Evolutionary conservation across 306 rosid species (phyloP).

Genomic region (Phaseolus lunatus): DNA sequence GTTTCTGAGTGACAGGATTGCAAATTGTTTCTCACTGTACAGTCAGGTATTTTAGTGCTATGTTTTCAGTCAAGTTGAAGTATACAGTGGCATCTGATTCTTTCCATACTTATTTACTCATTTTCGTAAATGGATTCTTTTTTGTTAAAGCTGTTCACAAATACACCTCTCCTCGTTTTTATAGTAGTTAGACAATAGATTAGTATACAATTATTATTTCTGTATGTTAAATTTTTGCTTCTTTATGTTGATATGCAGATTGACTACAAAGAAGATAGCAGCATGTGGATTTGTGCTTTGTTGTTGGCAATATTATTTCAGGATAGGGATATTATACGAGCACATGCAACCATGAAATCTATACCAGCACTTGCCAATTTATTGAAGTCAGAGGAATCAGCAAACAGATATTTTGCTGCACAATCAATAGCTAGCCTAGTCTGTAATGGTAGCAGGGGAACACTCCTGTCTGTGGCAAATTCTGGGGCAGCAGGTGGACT

Average conservation of each 20-base stretch:
- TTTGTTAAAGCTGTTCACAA: constrained; percentile 28
- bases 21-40: constrained; percentile 69
- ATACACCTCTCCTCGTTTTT: constrained; percentile 20
- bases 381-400: constrained; percentile 88
- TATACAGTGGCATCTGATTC: constrained; percentile 33
- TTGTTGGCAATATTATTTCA: constrained; percentile 90
- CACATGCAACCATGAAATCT: constrained; percentile 92
- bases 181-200: constrained; percentile 23
- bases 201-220: constrained; percentile 37
- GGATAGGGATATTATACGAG: constrained; percentile 95
- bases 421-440: constrained; percentile 93
- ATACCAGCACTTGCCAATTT: constrained; percentile 84
- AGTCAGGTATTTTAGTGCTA: constrained; percentile 71
- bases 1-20: constrained; percentile 77
- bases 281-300: constrained; percentile 91
- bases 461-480: constrained; percentile 94
- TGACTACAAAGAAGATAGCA: constrained; percentile 87
- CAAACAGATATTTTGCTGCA: constrained; percentile 92
- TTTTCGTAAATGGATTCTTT: constrained; percentile 27
- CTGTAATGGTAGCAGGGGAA: constrained; percentile 99
- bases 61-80: constrained; percentile 27
- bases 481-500: constrained; percentile 96
- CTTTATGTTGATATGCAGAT: constrained; percentile 61
- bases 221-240: constrained; percentile 13
- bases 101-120: constrained; percentile 23